Base-by-base conservation (phyloP, 257 asterid species). In the Penstemon newberryi region DNA sequence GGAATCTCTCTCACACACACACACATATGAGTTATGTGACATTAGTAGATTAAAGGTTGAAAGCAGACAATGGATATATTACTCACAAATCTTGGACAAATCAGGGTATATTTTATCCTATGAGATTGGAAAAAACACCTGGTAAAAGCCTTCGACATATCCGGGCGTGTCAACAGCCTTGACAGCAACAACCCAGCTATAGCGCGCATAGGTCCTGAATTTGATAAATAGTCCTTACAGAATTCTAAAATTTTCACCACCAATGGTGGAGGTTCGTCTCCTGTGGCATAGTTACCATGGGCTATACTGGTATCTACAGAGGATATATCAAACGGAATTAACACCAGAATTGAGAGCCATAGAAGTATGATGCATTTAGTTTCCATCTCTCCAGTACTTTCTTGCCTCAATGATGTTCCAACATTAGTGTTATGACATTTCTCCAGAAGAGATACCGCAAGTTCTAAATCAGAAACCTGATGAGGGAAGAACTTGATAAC, bases 301-400 rank as follows among this genome's bases (percentile, higher is more conserved):
- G 82, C 84, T 69, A 87, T 82, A 74, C 96, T 90, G 25, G 99
- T 85, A 75, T 93, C 99, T 81, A 93, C 88, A 7, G 96, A 87
- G 51, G 96, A 81, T 77, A 93, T 74, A 81, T 93, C 97, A 78
- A 93, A 93, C 57, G 99, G 99, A 75, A 93, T 88, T 88, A 93
- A 79, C 59, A 93, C 99, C 11, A 93, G 85, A 75, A 93, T 88
- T 54, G 93, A 93, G 58, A 93, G 92, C 99, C 97, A 93, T 61
- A 93, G 85, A 76, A 93, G 86, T 63, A 89, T 67, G 72, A 88
- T 82, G 76, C 97, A 90, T 64, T 88, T 85, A 52, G 97, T 82
- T 73, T 93, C 99, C 97, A 90, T 93, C 87, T 89, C 97, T 76
- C 99, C 99, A 7, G 99, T 90, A 82, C 99, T 90, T 77, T 93